Conservation (phyloP, 129 eudicot genomes). For the Flaveria trinervia region DNA sequence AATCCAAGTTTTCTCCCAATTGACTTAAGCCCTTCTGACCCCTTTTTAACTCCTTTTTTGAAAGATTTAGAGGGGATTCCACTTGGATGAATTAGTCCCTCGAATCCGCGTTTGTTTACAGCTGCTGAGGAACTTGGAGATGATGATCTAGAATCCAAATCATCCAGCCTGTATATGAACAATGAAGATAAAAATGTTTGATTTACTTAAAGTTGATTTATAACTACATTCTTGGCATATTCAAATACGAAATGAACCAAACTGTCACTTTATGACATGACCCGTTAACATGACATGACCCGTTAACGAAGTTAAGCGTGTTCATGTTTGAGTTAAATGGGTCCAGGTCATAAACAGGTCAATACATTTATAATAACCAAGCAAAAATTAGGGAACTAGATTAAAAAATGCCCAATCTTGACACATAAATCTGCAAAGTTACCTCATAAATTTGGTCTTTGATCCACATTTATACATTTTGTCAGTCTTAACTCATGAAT, state of each 20-base stretch:
- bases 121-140: conserved; percentile 51
- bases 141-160: conserved; percentile 63
- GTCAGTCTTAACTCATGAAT: conserved; percentile 2
- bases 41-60: conserved; percentile 58
- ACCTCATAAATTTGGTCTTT: conserved; percentile 35
- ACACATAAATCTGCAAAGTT: conserved; percentile 10
- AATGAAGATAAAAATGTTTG: not conserved
- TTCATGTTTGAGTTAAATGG: too few species aligned
- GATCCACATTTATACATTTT: conserved; percentile 31
- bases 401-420: not conserved
- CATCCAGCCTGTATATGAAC: conserved; percentile 60
- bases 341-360: not conserved
- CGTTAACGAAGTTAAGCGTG: too few species aligned
- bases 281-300: too few species aligned
- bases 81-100: conserved; percentile 44
- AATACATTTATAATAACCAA: not conserved
- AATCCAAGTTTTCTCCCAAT: conserved; percentile 66
- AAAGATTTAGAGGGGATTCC: conserved; percentile 53
- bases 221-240: not conserved
- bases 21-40: conserved; percentile 73
- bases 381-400: not conserved
- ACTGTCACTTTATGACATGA: too few species aligned
- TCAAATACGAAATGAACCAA: not conserved
- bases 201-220: not conserved
- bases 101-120: conserved; percentile 52